These are phyloP conservation scores for Hamamelis virginiana DNA, from an alignment of 164 flowering plant species.

Conservation along the genomic window DNA sequence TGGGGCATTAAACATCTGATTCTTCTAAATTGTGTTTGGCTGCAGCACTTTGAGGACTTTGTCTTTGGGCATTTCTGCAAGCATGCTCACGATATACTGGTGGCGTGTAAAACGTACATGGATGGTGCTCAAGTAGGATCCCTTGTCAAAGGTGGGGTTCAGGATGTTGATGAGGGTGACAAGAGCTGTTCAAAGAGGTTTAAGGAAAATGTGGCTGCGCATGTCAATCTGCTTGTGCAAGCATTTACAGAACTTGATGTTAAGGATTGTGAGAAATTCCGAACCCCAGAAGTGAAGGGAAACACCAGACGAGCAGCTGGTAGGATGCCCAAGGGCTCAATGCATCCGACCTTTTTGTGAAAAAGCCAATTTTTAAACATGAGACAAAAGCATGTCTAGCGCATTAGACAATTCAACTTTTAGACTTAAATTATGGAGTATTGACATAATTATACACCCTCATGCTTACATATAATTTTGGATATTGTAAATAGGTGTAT, in stretches of 20 bases:
- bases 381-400: background rate
- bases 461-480: no score
- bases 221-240: constrained; percentile 38
- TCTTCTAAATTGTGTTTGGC: constrained; percentile 2
- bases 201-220: constrained; percentile 30
- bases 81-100: constrained; percentile 53
- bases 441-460: no score
- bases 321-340: background rate
- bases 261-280: constrained; percentile 42
- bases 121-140: constrained; percentile 76
- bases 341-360: no score
- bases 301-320: background rate
- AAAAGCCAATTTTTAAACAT: background rate
- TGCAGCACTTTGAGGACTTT: constrained; percentile 82
- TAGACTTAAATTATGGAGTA: no score
- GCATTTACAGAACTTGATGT: constrained; percentile 49
- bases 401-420: no score
- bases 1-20: no score
- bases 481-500: no score
- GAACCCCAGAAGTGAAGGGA: background rate
- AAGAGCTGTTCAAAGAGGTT: constrained; percentile 44
- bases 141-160: constrained; percentile 50
- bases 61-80: constrained; percentile 64
- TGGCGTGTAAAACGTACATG: constrained; percentile 72
- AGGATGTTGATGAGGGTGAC: constrained; percentile 49